Base-by-base conservation (phyloP, 2,329 filamentous ascomycete genomes). In the Pseudogymnoascus sp. region DNA sequence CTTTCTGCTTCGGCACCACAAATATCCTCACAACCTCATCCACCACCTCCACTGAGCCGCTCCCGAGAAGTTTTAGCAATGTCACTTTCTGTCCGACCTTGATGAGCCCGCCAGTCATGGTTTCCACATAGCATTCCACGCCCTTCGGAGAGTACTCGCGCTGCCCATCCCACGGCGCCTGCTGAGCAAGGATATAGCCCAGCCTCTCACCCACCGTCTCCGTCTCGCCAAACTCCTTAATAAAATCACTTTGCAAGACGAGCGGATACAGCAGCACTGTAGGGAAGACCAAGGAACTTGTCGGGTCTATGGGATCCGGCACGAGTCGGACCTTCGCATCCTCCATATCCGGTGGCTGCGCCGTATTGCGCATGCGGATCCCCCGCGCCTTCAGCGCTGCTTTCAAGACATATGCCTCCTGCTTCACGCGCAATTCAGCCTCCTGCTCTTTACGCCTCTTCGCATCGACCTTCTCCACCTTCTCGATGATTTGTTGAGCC, bases 61-160 rank as follows among this genome's bases (percentile, higher is more conserved):
- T 85, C 7, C 80, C 80, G 66, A 97, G 76, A 31, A 93, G 83
- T 78, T 91, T 90, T 61, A 91, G 75, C 68, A 97, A 74, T 19
- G 85, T 80, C 67, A 95, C 81, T 72, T 93, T 95, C 82, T 90
- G 93, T 59, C 95, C 93, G 21, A 93, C 87, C 78, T 96, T 97
- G 70, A 96, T 85, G 70, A 99, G 75, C 0, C 93, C 92, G 0
- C 92, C 92, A 0, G 80, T 79, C 3, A 77, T 76, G 0, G 92
- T 97, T 79, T 97, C 92, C 80, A 96, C 88, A 75, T 91, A 97
- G 71, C 91, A 95, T 69, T 96, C 92, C 4, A 96, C 90, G 0
- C 76, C 79, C 0, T 80, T 79, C 1, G 81, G 69, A 0, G 78
- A 82, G 75, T 96, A 97, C 70, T 86, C 86, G 1, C 81, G 76